Conservation (phyloP, 257 asterid genomes). For the Mitragyna speciosa region DNA sequence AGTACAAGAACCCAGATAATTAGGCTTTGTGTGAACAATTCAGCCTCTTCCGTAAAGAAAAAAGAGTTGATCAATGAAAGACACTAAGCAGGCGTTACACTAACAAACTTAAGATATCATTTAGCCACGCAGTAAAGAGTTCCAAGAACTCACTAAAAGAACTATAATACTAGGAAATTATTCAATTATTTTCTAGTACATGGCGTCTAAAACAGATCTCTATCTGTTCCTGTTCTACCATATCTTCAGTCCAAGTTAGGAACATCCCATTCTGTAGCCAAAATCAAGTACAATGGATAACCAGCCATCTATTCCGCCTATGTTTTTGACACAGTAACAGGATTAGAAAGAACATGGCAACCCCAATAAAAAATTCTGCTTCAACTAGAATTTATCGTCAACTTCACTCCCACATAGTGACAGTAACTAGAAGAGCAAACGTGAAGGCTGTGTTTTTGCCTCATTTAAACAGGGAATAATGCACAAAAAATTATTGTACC, state of each 20-base stretch:
- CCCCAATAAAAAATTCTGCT: background rate
- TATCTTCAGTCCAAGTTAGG: background rate
- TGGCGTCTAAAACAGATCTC: background rate
- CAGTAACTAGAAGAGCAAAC: background rate
- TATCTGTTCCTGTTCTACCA: background rate
- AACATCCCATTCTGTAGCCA: background rate
- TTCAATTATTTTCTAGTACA: background rate
- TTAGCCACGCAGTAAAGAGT: background rate
- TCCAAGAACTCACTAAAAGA: background rate
- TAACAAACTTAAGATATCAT: background rate
- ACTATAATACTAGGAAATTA: background rate
- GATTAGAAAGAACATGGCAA: background rate
- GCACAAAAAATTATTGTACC: background rate
- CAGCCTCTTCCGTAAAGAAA: background rate
- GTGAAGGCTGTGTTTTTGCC: background rate
- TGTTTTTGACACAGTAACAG: background rate
- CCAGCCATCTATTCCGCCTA: background rate
- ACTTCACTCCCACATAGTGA: background rate
- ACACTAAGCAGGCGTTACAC: background rate
- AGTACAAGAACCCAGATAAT: background rate
- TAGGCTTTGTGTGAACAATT: background rate
- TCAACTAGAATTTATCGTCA: background rate
- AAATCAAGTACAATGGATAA: background rate
- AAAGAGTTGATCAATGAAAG: background rate
- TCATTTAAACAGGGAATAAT: slow-evolving; percentile 1